Evolutionary conservation across 768 basidiomycete genomes (phyloP).

Genomic region (Collybiopsis luxurians): DNA sequence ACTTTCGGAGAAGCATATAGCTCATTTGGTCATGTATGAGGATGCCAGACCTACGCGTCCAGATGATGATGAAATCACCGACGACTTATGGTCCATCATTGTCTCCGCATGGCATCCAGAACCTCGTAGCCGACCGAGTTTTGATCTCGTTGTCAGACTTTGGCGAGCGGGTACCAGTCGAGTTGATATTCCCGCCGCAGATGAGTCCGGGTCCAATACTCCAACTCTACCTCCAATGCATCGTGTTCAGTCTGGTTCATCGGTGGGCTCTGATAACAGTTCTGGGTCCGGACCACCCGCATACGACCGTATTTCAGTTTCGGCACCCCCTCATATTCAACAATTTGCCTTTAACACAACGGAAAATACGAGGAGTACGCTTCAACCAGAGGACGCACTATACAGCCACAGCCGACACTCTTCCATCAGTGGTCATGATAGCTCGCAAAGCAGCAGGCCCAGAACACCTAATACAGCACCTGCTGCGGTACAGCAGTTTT

Average conservation of each 20-base stretch:
- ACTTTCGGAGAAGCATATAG: slow-evolving; percentile 22
- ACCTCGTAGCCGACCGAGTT: slow-evolving; percentile 21
- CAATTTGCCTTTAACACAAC: background rate
- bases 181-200: background rate
- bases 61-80: slow-evolving; percentile 18
- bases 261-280: background rate
- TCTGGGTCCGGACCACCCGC: background rate
- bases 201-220: no score
- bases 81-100: slow-evolving; percentile 21
- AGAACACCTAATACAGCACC: slow-evolving; percentile 1
- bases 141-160: slow-evolving; percentile 19
- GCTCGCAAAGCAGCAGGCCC: no score
- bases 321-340: background rate
- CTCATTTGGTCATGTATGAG: slow-evolving; percentile 21
- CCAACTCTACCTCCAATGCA: no score
- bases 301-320: background rate
- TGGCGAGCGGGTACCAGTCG: slow-evolving; percentile 2
- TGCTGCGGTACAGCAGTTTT: background rate
- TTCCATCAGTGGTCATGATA: background rate
- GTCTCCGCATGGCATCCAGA: slow-evolving; percentile 24
- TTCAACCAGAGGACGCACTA: background rate
- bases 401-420: background rate
- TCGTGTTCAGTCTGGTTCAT: background rate
- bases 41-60: slow-evolving; percentile 24
- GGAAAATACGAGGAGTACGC: background rate